A percentile compares a stretch with the other conserved stretches of the same genome.
phyloP scores from a whole-genome alignment of 306 rosid species.

The Cicer chorassanicum region DNA sequence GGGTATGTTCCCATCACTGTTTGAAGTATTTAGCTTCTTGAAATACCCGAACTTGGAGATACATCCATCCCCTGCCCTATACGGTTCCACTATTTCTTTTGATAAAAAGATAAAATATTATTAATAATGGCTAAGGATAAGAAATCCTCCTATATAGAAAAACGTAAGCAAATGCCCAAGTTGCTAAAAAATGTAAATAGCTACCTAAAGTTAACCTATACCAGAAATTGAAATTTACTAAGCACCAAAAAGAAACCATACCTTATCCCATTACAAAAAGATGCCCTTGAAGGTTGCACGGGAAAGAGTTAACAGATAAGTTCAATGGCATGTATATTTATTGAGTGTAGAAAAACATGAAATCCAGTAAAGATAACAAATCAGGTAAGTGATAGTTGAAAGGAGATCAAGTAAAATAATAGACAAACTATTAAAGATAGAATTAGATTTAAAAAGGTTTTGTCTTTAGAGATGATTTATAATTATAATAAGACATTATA shows the following conservation, averaged over 20 bases:
- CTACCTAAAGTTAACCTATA: not conserved
- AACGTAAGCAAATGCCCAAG: not conserved
- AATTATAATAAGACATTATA: slow-evolving; percentile 15
- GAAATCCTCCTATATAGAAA: slow-evolving; percentile 1
- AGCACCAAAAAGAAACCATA: not conserved
- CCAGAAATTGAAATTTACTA: slow-evolving; percentile 11
- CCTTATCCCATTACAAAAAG: slow-evolving; percentile 8
- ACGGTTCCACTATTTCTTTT: slow-evolving; percentile 11
- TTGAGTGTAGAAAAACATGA: not conserved
- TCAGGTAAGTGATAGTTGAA: not conserved
- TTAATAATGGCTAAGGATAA: not conserved
- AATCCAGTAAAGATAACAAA: not conserved
- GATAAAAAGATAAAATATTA: not conserved
- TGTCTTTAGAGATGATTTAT: not conserved
- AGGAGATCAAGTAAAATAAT: not conserved
- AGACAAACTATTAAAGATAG: not conserved
- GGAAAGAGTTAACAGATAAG: not conserved
- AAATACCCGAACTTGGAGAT: slow-evolving; percentile 9
- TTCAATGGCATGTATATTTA: not conserved
- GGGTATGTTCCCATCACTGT: slow-evolving; percentile 61
- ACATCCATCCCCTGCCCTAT: slow-evolving; percentile 20
- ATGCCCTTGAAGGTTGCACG: not conserved
- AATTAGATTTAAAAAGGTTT: not conserved
- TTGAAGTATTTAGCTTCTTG: slow-evolving; percentile 15
- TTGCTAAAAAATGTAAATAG: not conserved